Conservation (phyloP, 139 green algal species). For the Microglena sp. region DNA sequence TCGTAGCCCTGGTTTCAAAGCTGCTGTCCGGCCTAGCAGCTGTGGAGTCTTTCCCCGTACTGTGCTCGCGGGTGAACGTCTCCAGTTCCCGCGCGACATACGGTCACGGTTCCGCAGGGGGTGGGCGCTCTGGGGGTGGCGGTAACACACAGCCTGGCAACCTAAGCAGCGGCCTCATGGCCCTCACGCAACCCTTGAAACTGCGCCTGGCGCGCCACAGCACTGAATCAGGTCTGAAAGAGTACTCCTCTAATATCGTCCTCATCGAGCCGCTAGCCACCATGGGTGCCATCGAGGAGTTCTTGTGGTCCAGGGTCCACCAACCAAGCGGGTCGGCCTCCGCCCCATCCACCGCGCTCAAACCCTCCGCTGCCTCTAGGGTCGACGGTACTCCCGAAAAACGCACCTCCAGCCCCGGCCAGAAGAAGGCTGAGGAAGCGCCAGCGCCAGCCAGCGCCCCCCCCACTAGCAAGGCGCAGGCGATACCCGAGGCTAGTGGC, state of each 20-base stretch:
- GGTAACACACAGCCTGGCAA: slow-evolving; percentile 21
- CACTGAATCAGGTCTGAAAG: slow-evolving; percentile 35
- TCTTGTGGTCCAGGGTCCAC: slow-evolving; percentile 79
- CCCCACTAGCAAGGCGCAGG: slow-evolving; percentile 31
- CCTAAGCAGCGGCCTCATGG: slow-evolving; percentile 51
- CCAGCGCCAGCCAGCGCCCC: neutral
- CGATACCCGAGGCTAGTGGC: slow-evolving; percentile 23
- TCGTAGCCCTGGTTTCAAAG: slow-evolving; percentile 61
- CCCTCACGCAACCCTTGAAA: slow-evolving; percentile 87
- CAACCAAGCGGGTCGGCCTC: no score
- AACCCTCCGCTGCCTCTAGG: neutral
- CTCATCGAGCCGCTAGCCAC: slow-evolving; percentile 93
- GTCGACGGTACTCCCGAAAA: no score
- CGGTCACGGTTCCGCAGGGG: neutral
- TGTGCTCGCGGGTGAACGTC: neutral
- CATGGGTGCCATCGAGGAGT: slow-evolving; percentile 89
- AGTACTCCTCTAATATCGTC: slow-evolving; percentile 85
- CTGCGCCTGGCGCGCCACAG: slow-evolving; percentile 60
- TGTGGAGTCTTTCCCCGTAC: slow-evolving; percentile 70
- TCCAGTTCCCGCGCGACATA: slow-evolving; percentile 13
- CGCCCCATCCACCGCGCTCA: neutral
- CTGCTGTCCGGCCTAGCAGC: slow-evolving; percentile 66
- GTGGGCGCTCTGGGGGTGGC: slow-evolving; percentile 13
- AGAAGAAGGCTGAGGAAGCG: neutral
- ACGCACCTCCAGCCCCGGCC: no score